phyloP scores from a whole-genome alignment of 257 asterid genomes.

The Solanum bukasovii region DNA sequence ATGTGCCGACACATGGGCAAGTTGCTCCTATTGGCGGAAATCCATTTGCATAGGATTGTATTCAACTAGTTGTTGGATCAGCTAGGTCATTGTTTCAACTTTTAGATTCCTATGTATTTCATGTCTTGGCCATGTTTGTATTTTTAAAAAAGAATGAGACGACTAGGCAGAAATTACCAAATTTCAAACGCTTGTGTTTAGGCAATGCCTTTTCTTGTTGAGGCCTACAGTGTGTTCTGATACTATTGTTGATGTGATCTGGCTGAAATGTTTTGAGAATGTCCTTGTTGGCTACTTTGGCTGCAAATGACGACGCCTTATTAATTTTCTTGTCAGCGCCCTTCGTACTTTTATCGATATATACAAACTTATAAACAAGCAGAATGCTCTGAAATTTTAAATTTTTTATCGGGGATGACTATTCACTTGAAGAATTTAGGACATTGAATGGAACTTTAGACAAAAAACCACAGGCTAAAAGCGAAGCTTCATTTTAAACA shows the following conservation, averaged over 20 bases:
- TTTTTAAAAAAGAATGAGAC: background rate
- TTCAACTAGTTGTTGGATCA: background rate
- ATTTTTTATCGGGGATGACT: background rate
- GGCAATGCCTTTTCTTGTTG: background rate
- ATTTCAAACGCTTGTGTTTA: background rate
- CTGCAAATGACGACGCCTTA: background rate
- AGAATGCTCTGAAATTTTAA: background rate
- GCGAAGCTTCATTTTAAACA: background rate
- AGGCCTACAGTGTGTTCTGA: background rate
- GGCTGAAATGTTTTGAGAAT: background rate
- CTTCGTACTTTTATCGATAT: background rate
- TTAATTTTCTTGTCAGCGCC: background rate
- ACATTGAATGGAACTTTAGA: background rate
- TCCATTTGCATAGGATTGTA: conserved; percentile 49
- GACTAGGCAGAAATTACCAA: background rate
- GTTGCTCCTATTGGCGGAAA: conserved; percentile 65
- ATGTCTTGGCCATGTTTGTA: background rate
- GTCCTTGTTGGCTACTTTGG: background rate
- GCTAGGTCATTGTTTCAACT: background rate
- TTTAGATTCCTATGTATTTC: background rate
- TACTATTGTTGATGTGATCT: background rate
- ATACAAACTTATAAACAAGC: background rate
- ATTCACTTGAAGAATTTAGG: background rate
- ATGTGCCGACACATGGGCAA: conserved; percentile 44
- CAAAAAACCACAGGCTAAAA: background rate